These are phyloP conservation scores for Pycnococcus provasolii DNA, from an alignment of 139 green algal genomes.

Conservation along the genomic window DNA sequence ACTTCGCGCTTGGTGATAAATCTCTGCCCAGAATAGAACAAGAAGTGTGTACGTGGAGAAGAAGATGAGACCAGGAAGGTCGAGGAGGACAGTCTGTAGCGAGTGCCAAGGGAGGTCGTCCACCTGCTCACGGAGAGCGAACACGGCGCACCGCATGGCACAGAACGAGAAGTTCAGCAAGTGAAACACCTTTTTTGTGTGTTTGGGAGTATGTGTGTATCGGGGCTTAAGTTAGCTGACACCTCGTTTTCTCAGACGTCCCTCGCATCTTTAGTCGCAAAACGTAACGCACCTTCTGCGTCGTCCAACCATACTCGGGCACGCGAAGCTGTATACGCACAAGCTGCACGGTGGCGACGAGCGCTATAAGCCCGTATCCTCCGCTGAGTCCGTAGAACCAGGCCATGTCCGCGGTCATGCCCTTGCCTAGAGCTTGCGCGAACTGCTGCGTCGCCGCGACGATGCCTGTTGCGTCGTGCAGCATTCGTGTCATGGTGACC, in stretches of 20 bases:
- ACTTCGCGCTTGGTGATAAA: slow-evolving; percentile 88
- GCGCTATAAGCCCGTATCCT: slow-evolving; percentile 7
- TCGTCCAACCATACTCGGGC: slow-evolving; percentile 97
- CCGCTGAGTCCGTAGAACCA: neutral
- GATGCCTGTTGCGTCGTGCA: too few relatives aligned
- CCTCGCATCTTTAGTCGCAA: too few relatives aligned
- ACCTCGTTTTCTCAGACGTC: too few relatives aligned
- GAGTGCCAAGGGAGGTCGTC: slow-evolving; percentile 31
- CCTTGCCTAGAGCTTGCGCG: too few relatives aligned
- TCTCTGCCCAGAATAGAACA: slow-evolving; percentile 97
- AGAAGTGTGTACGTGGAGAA: slow-evolving; percentile 97
- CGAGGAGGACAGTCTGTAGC: slow-evolving; percentile 58
- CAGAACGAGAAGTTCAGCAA: slow-evolving; percentile 80
- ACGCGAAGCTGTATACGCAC: slow-evolving; percentile 76
- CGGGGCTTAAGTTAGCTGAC: too few relatives aligned
- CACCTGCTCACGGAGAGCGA: slow-evolving; percentile 54
- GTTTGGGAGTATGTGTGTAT: too few relatives aligned
- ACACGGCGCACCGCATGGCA: slow-evolving; percentile 56
- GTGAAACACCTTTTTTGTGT: slow-evolving; percentile 67
- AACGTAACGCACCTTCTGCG: slow-evolving; percentile 62
- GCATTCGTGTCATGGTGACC: too few relatives aligned
- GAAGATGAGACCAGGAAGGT: slow-evolving; percentile 82
- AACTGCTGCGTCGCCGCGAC: too few relatives aligned
- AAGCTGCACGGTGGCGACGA: slow-evolving; percentile 31
- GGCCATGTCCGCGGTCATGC: too few relatives aligned